A percentile compares a stretch with the other conserved stretches of the same genome.
These are phyloP conservation scores for Skeletonema costatum DNA, from an alignment of 108 stramenopile genomes.

Conservation along the genomic window DNA sequence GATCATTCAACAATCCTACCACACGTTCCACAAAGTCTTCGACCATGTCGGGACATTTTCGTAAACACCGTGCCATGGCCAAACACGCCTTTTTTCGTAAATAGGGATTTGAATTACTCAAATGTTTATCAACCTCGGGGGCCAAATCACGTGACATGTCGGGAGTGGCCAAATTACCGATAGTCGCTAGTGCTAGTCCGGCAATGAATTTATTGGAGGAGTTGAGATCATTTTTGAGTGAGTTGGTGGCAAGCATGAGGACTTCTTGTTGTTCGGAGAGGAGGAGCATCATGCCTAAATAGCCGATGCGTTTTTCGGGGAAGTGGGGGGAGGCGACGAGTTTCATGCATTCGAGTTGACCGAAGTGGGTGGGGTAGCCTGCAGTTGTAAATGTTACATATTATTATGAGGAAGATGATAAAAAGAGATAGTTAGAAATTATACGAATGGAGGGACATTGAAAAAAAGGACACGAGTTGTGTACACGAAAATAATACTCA, in stretches of 20 bases:
- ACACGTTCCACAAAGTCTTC: slow-evolving; percentile 96
- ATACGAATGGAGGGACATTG: neutral
- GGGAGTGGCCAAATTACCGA: slow-evolving; percentile 96
- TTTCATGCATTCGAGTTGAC: slow-evolving; percentile 99
- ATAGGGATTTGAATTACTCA: slow-evolving; percentile 83
- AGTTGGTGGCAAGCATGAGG: slow-evolving; percentile 97
- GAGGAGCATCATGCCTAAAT: slow-evolving; percentile 95
- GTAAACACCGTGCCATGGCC: slow-evolving; percentile 90
- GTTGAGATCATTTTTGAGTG: slow-evolving; percentile 91
- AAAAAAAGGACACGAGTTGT: slow-evolving; percentile 1
- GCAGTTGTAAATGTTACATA: neutral
- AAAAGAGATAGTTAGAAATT: neutral
- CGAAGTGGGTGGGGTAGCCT: slow-evolving; percentile 99
- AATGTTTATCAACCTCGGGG: slow-evolving; percentile 95
- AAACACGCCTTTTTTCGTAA: slow-evolving; percentile 97
- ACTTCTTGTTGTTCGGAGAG: slow-evolving; percentile 97
- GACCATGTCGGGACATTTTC: slow-evolving; percentile 95
- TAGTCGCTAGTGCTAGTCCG: slow-evolving; percentile 95
- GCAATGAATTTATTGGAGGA: slow-evolving; percentile 87
- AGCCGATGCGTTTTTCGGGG: slow-evolving; percentile 98
- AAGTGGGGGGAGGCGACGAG: slow-evolving; percentile 97
- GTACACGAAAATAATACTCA: neutral
- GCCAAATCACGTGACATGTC: slow-evolving; percentile 96
- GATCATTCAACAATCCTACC: slow-evolving; percentile 88
- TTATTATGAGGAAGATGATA: neutral